Evolutionary conservation across 352 stramenopile genomes (phyloP).

Genomic region (Phytopythium montanum): DNA sequence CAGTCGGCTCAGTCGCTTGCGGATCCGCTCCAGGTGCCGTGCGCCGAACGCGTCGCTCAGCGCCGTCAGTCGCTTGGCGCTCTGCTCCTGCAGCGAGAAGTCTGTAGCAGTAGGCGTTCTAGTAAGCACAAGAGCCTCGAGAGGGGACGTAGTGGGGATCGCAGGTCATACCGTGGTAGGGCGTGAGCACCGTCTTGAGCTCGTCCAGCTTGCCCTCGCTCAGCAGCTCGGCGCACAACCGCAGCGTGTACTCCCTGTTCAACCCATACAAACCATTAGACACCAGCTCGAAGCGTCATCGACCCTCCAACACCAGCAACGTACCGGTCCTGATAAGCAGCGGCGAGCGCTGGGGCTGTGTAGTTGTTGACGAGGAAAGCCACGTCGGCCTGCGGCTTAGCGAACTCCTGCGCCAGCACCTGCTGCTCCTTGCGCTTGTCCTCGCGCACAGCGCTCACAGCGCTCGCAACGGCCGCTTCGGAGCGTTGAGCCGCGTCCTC

Average conservation of each 20-base stretch:
- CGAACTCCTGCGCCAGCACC: conserved; percentile 61
- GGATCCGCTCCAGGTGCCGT: conserved; percentile 90
- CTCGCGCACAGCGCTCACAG: neutral
- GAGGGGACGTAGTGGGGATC: no score
- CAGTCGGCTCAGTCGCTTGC: conserved; percentile 93
- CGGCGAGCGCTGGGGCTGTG: conserved; percentile 92
- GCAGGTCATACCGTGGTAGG: conserved; percentile 54
- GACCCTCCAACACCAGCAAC: conserved; percentile 4
- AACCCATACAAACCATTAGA: neutral
- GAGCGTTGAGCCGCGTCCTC: neutral
- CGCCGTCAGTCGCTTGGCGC: conserved; percentile 37
- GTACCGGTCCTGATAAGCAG: conserved; percentile 93
- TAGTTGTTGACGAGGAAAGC: conserved; percentile 95
- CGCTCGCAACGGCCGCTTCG: neutral
- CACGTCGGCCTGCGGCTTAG: conserved; percentile 67
- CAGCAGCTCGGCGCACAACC: conserved; percentile 68
- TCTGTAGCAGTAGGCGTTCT: conserved; percentile 17
- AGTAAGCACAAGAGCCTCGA: no score
- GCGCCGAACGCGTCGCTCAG: conserved; percentile 75
- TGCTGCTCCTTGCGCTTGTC: conserved; percentile 26
- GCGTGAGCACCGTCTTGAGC: conserved; percentile 60
- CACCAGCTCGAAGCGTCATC: neutral
- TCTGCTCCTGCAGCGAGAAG: conserved; percentile 38
- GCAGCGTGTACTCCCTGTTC: conserved; percentile 70
- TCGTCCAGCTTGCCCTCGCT: conserved; percentile 74